Base-by-base conservation (phyloP, 441 rosid species). In the Iberis amara region DNA sequence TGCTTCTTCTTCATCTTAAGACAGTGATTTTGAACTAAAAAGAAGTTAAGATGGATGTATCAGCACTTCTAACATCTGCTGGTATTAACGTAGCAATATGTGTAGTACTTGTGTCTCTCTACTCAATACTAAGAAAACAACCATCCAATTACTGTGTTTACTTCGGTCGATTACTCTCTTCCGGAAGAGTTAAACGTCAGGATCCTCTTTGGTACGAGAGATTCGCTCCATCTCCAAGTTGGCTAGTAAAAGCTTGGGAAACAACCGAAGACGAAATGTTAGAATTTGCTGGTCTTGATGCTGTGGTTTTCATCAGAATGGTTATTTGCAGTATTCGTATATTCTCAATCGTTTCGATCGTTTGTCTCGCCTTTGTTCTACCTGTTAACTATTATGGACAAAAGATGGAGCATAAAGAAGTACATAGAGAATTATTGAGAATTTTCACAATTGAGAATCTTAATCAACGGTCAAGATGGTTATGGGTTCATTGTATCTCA, bases 191-290 rank as follows among this genome's bases (percentile, higher is more conserved):
- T 9, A 69, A 67, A 39, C 66, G 52, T 32, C 33, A 13, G 35
- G 83, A 79, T 57, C 73, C 77, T 63, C 58, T 54, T 66, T 69
- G 79, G 71, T 75, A 86, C 11, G 83, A 86, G 40, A 85, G 97
- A 68, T 86, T 86, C 59, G 94, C 76, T 4, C 99, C 99, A 0
- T 86, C 97, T 27, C 90, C 99, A 0, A 77, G 96, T 66, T 94
- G 99, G 99, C 49, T 89, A 2, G 28, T 83, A 9, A 89, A 78
- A 74, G 96, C 96, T 14, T 94, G 97, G 97, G 79, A 73, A 60
- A 76, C 91, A 27, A 74, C 88, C 26, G 97, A 94, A 59, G 82
- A 82, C 0, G 97, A 94, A 63, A 59, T 94, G 47, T 66, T 94
- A 62, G 75, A 77, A 40, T 18, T 68, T 45, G 89, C 78, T 40